Conservation (phyloP, 345 rosid species). For the Turnera subulata region DNA sequence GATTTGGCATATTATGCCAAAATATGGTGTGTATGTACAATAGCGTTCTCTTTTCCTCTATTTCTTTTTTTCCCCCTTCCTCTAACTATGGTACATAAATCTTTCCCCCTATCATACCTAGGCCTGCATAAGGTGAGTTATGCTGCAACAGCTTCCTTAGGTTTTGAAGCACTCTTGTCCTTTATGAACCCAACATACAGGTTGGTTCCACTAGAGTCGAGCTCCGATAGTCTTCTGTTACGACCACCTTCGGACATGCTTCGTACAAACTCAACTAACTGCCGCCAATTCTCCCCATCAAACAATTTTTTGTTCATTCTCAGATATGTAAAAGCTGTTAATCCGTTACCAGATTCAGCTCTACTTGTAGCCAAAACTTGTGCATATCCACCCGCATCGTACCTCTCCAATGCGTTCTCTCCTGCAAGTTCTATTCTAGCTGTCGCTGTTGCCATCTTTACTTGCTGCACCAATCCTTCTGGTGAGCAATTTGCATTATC, state of each 20-base stretch:
- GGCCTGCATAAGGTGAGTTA: conserved; percentile 5
- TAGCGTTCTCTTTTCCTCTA: conserved; percentile 5
- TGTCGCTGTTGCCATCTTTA: conserved; percentile 59
- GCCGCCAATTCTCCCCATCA: conserved; percentile 77
- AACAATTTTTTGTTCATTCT: conserved; percentile 85
- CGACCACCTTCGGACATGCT: conserved; percentile 75
- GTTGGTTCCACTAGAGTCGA: conserved; percentile 48
- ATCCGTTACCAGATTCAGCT: conserved; percentile 66
- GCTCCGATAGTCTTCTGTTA: conserved; percentile 42
- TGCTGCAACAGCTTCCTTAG: conserved; percentile 46
- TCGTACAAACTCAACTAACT: conserved; percentile 70
- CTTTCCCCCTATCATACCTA: too few species aligned
- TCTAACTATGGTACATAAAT: conserved; percentile 4
- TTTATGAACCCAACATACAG: conserved; percentile 63
- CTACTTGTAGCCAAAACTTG: conserved; percentile 76
- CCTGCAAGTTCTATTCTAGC: conserved; percentile 76
- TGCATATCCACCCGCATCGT: conserved; percentile 61
- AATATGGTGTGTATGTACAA: conserved; percentile 14
- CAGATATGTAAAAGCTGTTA: conserved; percentile 81
- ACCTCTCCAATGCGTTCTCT: conserved; percentile 88
- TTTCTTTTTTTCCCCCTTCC: conserved; percentile 1
- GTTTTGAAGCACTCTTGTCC: conserved; percentile 29
- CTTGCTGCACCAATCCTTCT: conserved; percentile 82
- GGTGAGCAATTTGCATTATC: conserved; percentile 78
- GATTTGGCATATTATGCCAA: conserved; percentile 22